These are phyloP conservation scores for Talaromyces nanjingensis DNA, from an alignment of 495 filamentous ascomycete species.

Conservation along the genomic window DNA sequence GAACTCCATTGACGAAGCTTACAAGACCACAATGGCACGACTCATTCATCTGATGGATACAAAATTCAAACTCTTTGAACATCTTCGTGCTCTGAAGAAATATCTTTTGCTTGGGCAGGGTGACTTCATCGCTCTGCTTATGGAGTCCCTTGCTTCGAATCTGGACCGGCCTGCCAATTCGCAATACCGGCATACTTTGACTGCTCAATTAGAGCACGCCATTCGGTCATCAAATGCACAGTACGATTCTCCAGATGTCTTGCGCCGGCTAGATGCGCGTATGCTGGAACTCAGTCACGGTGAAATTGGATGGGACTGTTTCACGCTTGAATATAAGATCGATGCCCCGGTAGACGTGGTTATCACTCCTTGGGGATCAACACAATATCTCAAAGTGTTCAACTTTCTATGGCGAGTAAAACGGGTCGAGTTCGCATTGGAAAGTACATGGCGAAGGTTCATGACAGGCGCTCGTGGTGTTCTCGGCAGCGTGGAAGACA, in stretches of 20 bases:
- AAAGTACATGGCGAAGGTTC: conserved; percentile 86
- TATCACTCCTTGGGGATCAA: conserved; percentile 87
- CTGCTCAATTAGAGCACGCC: conserved; percentile 94
- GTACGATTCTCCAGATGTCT: conserved; percentile 87
- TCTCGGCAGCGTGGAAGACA: conserved; percentile 70
- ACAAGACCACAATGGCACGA: conserved; percentile 94
- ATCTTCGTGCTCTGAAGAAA: conserved; percentile 85
- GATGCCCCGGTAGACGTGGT: conserved; percentile 97
- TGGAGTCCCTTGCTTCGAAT: conserved; percentile 90
- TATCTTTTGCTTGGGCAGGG: conserved; percentile 93
- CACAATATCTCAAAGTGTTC: conserved; percentile 97
- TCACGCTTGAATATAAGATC: conserved; percentile 98
- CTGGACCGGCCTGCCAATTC: conserved; percentile 92
- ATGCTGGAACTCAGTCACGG: conserved; percentile 94
- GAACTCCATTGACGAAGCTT: conserved; percentile 90
- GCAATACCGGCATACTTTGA: conserved; percentile 91
- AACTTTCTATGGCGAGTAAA: conserved; percentile 99
- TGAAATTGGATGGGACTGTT: conserved; percentile 99
- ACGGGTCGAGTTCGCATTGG: conserved; percentile 89
- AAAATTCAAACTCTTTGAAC: conserved; percentile 90
- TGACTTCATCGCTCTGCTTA: conserved; percentile 94
- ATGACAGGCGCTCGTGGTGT: conserved; percentile 94
- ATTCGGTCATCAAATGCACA: conserved; percentile 97
- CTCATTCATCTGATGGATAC: conserved; percentile 89
- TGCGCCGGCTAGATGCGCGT: conserved; percentile 86